These are phyloP conservation scores for Gypsophila paniculata DNA, from an alignment of 179 eudicot species.

Conservation along the genomic window DNA sequence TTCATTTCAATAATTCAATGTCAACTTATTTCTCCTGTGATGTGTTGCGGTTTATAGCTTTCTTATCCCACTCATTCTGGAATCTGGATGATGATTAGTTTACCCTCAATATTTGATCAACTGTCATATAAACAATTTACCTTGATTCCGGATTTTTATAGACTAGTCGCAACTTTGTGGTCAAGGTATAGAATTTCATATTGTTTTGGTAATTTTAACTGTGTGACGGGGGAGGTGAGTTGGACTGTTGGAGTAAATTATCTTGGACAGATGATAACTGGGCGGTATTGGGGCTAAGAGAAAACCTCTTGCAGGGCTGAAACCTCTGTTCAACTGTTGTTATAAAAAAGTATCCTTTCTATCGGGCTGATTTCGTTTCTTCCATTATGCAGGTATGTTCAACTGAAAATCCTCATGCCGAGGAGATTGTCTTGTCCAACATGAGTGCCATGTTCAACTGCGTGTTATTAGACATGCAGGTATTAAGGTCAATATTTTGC, in stretches of 20 bases:
- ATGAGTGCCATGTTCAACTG: slow-evolving; percentile 75
- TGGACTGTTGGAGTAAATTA: too few species aligned
- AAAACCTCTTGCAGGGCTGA: too few species aligned
- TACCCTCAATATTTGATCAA: not conserved
- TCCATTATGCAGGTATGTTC: slow-evolving; percentile 49
- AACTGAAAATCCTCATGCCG: slow-evolving; percentile 71
- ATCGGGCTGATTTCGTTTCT: not conserved
- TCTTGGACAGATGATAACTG: too few species aligned
- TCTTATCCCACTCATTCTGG: too few species aligned
- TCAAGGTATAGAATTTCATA: not conserved
- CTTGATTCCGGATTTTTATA: not conserved
- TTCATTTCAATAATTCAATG: not conserved
- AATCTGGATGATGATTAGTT: not conserved
- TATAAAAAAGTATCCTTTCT: too few species aligned
- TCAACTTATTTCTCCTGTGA: not conserved
- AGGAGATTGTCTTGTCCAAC: slow-evolving; percentile 71
- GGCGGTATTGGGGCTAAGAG: too few species aligned
- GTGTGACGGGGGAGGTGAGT: not conserved
- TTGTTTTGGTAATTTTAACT: not conserved
- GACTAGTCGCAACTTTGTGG: not conserved
- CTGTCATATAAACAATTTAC: not conserved
- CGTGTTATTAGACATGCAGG: slow-evolving; percentile 75
- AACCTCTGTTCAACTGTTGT: too few species aligned
- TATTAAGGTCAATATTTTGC: slow-evolving; percentile 28
- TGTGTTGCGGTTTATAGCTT: too few species aligned